Conservation (phyloP, 1,284 basidiomycete genomes). For the Schizophyllum amplum region DNA sequence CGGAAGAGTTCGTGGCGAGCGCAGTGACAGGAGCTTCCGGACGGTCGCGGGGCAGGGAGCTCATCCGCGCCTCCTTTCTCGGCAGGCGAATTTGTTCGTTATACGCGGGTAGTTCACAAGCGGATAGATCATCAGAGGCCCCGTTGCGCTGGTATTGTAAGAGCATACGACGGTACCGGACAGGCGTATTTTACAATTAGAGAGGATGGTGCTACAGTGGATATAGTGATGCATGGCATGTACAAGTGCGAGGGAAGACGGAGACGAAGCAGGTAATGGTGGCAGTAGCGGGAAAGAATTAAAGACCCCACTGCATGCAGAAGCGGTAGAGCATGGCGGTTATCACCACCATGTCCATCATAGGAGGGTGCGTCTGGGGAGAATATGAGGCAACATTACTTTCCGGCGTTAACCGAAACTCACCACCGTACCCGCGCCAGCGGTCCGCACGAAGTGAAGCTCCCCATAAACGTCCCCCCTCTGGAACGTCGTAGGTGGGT, state of each 20-base stretch:
- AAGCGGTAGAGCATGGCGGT: constrained; percentile 79
- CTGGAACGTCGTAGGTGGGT: constrained; percentile 61
- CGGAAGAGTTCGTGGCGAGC: background rate
- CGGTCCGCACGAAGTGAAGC: constrained; percentile 68
- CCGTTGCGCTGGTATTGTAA: background rate
- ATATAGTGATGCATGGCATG: background rate
- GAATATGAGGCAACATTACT: constrained; percentile 15
- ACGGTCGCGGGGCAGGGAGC: background rate
- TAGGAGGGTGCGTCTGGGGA: constrained; percentile 71
- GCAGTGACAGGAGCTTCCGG: background rate
- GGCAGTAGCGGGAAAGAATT: constrained; percentile 18
- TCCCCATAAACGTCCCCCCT: constrained; percentile 79
- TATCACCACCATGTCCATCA: constrained; percentile 80
- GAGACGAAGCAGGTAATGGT: background rate
- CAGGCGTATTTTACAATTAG: background rate
- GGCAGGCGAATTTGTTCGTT: too few relatives aligned
- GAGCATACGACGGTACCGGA: background rate
- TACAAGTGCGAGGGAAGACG: background rate
- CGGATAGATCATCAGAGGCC: background rate
- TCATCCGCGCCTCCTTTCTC: background rate
- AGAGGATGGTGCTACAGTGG: background rate
- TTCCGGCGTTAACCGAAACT: constrained; percentile 22
- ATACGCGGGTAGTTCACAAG: background rate
- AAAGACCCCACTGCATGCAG: constrained; percentile 60
- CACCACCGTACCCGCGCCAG: constrained; percentile 74